Base-by-base conservation (phyloP, 2,329 filamentous ascomycete species). In the Ophiostoma quercus region DNA sequence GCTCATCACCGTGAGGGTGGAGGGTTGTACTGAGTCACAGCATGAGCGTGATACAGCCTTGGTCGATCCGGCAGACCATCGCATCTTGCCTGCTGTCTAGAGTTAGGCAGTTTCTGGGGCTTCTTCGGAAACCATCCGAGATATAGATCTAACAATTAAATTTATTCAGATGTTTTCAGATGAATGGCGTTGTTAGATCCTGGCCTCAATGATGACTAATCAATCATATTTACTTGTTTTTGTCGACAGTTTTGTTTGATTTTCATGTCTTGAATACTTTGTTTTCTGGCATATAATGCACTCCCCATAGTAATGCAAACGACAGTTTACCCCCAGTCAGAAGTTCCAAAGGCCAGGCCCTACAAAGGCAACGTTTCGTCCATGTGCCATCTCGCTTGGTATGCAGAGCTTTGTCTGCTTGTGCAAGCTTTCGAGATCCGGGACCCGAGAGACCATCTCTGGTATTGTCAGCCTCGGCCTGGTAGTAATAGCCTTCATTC, bases 41-140 rank as follows among this genome's bases (percentile, higher is more conserved):
- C 70, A 71, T 65, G 29, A 47, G 66, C 3, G 70, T 68, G 32
- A 68, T 62, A 68, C 43, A 37, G 39, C 37, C 60, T 54, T 43
- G 68, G 54, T 68, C 66, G 70, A 71, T 71, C 68, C 68, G 66
- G 70, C 66, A 70, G 66, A 41, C 47, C 22, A 16, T 66, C 19
- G 67, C 57, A 69, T 67, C 67, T 67, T 34, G 62, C 62, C n/a
- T 65, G 19, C 11, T 16, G n/a, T 25, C n/a, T 60, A 9, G 22
- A 25, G 12, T 16, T 25, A 19, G 43, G 19, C 8, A 34, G 4
- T 8, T 34, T 34, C 34, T 34, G 34, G 34, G 34, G 34, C 34
- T 34, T 34, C 34, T 34, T 34, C 34, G 34, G 34, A 34, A 34
- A 34, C 34, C 34, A 34, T 34, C 34, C 34, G 34, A 34, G 8